Base-by-base conservation (phyloP, 2,329 filamentous ascomycete species). In the Trichophyton equinum region DNA sequence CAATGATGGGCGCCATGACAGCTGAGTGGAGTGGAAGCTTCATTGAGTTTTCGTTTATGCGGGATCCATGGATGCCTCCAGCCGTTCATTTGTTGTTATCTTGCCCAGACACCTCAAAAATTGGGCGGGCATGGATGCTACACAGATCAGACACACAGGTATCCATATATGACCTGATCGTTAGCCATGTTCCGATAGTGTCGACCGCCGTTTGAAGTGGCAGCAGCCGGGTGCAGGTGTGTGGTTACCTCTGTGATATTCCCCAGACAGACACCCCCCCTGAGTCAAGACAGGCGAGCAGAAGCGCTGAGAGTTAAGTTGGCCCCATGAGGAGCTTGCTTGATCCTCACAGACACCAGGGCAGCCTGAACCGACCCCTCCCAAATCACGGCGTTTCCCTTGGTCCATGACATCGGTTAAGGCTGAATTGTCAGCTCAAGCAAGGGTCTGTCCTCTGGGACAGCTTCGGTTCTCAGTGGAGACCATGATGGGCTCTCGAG, bases 41-140 rank as follows among this genome's bases (percentile, higher is more conserved):
- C 49, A 53, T 53, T 53, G 49, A 27, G 22, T 53, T 53, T 53
- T 53, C 49, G 49, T 53, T 53, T 53, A 53, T 53, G 49, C 49
- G 18, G 49, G 30, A 22, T 20, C 49, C 9, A n/a, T n/a, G 49
- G 49, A 33, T 53, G 49, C 44, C 18, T 20, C 44, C 44, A 47
- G 44, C 44, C 44, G 44, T 25, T 47, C 44, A 47, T 47, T 47
- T 44, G 40, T 18, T 44, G 40, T 5, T 11, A 38, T 11, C 18
- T 53, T 15, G 49, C 49, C 49, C 25, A 53, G 49, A 30, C 22
- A 30, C n/a, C 49, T 25, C 49, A 53, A 53, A 53, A 53, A 53
- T 53, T 27, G 49, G 49, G n/a, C n/a, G 49, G 9, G 22, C 49
- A 53, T n/a, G 49, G 49, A n/a, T 53, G 49, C 44, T 20, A 25